These are phyloP conservation scores for Neovahlkampfia damariscottae DNA, from an alignment of 78 protist genomes.

Conservation along the genomic window DNA sequence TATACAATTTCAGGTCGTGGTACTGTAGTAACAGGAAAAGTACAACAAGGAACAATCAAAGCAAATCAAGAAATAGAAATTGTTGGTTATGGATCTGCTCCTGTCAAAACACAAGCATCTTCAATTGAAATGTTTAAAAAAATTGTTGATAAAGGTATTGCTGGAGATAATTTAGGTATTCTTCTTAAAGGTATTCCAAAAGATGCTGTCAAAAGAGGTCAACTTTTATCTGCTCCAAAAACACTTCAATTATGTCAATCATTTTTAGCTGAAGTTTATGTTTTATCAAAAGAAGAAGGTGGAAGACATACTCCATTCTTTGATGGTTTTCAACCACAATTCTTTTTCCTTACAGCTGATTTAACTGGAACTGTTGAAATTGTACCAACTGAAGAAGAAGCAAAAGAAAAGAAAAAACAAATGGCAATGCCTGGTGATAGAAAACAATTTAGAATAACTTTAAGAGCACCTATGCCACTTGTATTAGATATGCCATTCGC, in stretches of 20 bases:
- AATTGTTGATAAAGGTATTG: slow-evolving; percentile 61
- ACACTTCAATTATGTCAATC: slow-evolving; percentile 54
- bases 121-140: slow-evolving; percentile 92
- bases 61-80: slow-evolving; percentile 31
- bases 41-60: slow-evolving; percentile 77
- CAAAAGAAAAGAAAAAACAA: slow-evolving; percentile 35
- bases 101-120: slow-evolving; percentile 17
- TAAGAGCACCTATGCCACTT: slow-evolving; percentile 58
- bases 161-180: slow-evolving; percentile 93
- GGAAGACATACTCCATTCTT: slow-evolving; percentile 88
- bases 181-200: slow-evolving; percentile 48
- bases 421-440: slow-evolving; percentile 95
- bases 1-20: slow-evolving; percentile 86
- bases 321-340: slow-evolving; percentile 69
- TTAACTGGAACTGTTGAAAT: slow-evolving; percentile 74
- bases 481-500: slow-evolving; percentile 80
- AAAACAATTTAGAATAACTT: slow-evolving; percentile 41
- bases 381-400: slow-evolving; percentile 12
- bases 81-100: neutral
- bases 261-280: slow-evolving; percentile 73
- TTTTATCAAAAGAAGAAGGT: slow-evolving; percentile 84
- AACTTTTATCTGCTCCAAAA: no score
- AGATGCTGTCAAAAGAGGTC: slow-evolving; percentile 15
- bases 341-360: slow-evolving; percentile 84
- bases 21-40: slow-evolving; percentile 87